Percentiles rank a stretch among this genome's conserved stretches.
These are phyloP conservation scores for Quercus aquifolioides DNA, from an alignment of 306 rosid species.

Conservation along the genomic window DNA sequence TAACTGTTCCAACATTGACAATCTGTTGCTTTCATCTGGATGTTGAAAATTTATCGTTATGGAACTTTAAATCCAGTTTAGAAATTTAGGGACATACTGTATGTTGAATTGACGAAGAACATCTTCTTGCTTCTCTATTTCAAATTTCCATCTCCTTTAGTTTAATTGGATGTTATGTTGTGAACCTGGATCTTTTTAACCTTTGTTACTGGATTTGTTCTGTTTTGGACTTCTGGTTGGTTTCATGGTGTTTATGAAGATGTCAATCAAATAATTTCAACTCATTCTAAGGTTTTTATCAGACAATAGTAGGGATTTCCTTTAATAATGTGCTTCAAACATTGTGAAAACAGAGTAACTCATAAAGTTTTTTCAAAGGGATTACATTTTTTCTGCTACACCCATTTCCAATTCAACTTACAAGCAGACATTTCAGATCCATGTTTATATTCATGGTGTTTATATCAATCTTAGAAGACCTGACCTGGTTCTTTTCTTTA, in stretches of 20 bases:
- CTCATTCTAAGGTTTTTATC: neutral
- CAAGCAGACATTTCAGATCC: neutral
- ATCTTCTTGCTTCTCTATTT: too few species aligned
- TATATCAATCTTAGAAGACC: neutral
- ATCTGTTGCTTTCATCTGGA: neutral
- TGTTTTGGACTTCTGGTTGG: neutral
- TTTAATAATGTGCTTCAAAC: neutral
- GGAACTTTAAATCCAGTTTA: neutral
- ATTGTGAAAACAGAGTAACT: neutral
- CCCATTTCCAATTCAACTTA: neutral
- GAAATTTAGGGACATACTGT: neutral
- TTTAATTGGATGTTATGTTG: neutral
- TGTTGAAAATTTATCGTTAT: neutral
- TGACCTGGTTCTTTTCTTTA: neutral
- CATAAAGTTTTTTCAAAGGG: neutral
- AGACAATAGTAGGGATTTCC: neutral
- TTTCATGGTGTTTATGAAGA: neutral
- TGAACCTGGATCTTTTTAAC: neutral
- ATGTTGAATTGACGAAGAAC: too few species aligned
- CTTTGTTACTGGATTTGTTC: slow-evolving; percentile 6
- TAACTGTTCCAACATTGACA: neutral
- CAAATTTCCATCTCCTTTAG: too few species aligned
- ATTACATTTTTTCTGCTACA: neutral
- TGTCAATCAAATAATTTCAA: neutral
- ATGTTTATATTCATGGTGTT: neutral